Evolutionary conservation across 495 filamentous ascomycete species (phyloP), one percentile per base, ranked within the genome.

Genomic region (Aspergillus bertholletiae): DNA sequence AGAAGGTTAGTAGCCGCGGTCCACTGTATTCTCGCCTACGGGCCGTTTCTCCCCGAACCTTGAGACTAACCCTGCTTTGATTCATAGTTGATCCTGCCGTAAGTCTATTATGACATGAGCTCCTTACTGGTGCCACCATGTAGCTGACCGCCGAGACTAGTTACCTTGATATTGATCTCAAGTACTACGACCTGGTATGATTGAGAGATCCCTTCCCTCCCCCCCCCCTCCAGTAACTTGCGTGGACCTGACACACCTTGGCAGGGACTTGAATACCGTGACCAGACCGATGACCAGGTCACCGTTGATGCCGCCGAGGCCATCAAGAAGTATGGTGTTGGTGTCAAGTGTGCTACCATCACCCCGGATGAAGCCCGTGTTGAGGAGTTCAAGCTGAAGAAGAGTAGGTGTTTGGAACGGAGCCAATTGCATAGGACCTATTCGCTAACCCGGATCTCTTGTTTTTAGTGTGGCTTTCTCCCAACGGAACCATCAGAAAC

Each of bases 341-440:
- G 94, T 73, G 90, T 98, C 73, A 98, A 98, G 82, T 98, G 94
- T 74, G 94, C 94, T 53, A 98, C 94, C 67, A 98, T 98, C 77
- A 98, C 94, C 53, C 94, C 94, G 20, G 94, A 98, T 73, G 92
- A 98, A 79, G 88, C 84, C 51, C 85, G 94, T 70, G 92, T 98
- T 18, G 82, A 97, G 81, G 94, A 98, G 74, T 98, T 98, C 75
- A 88, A 95, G 64, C 81, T 98, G 59, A 98, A 97, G 89, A 84
- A 97, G 75, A 97, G 89, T 90, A 82, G 65, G 82, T 39, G 23
- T n/a, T n/a, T n/a, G n/a, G 37, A 18, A 23, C 2, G 12, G 5
- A 26, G 20, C 12, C 39, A 30, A 43, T 43, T 7, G 18, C 22
- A 32, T 18, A 39, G 26, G 20, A 45, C 15, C 37, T 30, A 12